Percentiles rank a stretch among this genome's conserved stretches.
Conservation (phyloP, 345 rosid species). For the Hibiscus trionum region DNA sequence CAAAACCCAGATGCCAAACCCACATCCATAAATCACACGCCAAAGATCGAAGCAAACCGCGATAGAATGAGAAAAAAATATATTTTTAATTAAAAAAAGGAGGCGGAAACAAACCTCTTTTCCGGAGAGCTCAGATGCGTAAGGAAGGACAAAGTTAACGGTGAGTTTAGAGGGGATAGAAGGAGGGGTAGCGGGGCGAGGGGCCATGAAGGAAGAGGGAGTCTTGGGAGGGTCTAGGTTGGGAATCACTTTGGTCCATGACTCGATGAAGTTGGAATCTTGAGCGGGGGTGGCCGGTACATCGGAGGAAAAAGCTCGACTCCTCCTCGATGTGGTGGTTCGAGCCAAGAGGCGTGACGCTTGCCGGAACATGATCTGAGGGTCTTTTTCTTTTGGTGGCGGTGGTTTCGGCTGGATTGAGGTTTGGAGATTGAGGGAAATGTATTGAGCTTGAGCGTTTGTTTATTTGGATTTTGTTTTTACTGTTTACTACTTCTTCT, state of each 20-base stretch:
- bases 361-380: conserved; percentile 39
- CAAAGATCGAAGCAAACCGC: conserved; percentile 1
- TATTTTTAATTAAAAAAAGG: background rate
- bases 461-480: background rate
- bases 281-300: conserved; percentile 36
- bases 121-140: conserved; percentile 40
- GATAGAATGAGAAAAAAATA: background rate
- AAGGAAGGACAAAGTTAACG: conserved; percentile 81
- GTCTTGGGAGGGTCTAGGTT: conserved; percentile 75
- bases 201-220: conserved; percentile 57
- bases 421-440: background rate
- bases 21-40: background rate
- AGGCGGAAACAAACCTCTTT: conserved; percentile 40
- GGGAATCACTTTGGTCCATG: conserved; percentile 70
- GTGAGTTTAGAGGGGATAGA: conserved; percentile 74
- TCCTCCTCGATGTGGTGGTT: conserved; percentile 16
- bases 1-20: conserved; percentile 14
- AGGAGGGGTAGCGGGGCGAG: conserved; percentile 55
- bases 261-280: conserved; percentile 43
- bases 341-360: conserved; percentile 42
- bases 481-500: background rate
- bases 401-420: conserved; percentile 3
- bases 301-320: conserved; percentile 46
- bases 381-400: background rate
- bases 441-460: background rate